phyloP scores from a whole-genome alignment of 768 basidiomycete species.

The Trichaptum fuscoviolaceum region DNA sequence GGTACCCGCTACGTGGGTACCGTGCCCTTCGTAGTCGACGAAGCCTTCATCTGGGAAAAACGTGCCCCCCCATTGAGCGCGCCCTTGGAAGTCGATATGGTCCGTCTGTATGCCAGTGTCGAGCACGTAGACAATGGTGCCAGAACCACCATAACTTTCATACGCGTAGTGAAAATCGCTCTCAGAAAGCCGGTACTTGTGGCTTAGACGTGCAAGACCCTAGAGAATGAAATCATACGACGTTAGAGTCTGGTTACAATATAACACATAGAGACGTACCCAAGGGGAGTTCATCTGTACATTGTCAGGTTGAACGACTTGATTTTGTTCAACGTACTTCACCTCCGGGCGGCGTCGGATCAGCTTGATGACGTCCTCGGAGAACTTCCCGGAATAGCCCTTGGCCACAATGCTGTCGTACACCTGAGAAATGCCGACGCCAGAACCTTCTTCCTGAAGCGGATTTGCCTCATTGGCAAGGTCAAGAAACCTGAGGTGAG shows the following conservation, averaged over 20 bases:
- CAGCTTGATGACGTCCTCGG: conserved; percentile 58
- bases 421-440: conserved; percentile 40
- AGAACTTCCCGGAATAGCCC: conserved; percentile 82
- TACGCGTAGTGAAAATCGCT: conserved; percentile 84
- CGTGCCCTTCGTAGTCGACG: conserved; percentile 92
- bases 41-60: conserved; percentile 80
- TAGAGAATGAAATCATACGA: not conserved
- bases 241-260: not conserved
- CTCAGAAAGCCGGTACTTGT: conserved; percentile 69
- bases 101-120: conserved; percentile 86
- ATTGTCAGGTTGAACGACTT: conserved; percentile 65
- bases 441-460: conserved; percentile 36
- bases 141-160: conserved; percentile 67
- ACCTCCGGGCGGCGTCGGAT: conserved; percentile 86
- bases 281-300: conserved; percentile 73
- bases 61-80: conserved; percentile 91
- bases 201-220: conserved; percentile 95
- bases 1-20: conserved; percentile 91
- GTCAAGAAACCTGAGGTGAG: conserved; percentile 77
- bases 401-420: conserved; percentile 62
- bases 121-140: conserved; percentile 87
- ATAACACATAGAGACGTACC: conserved; percentile 44
- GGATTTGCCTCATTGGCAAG: conserved; percentile 51
- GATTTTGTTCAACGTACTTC: conserved; percentile 88
- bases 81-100: conserved; percentile 85